Conservation (phyloP, 163 green algal genomes). For the Scenedesmus sp. region DNA sequence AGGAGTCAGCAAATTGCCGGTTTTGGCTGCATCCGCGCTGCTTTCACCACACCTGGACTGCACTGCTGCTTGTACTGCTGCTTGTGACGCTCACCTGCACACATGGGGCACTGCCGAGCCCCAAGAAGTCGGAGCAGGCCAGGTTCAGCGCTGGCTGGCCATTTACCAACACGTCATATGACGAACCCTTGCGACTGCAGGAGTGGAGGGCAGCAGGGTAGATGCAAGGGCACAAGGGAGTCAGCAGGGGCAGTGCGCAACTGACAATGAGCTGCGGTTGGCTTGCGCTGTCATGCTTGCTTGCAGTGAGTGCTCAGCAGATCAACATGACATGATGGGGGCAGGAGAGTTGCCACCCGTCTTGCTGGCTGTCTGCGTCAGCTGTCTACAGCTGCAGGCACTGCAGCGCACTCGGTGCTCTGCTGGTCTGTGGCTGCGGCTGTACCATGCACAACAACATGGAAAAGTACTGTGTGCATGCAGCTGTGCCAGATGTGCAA, state of each 20-base stretch:
- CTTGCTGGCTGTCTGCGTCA: too few relatives aligned
- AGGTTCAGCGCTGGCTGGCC: conserved; percentile 86
- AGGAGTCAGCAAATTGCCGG: neutral
- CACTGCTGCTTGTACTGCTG: neutral
- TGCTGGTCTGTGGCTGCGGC: neutral
- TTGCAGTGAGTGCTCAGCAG: too few relatives aligned
- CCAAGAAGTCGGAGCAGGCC: conserved; percentile 89
- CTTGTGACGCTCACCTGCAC: conserved; percentile 71
- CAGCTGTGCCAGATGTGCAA: neutral
- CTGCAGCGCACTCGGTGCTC: too few relatives aligned
- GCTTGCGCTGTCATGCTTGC: too few relatives aligned
- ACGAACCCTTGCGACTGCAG: conserved; percentile 59
- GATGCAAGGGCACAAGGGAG: neutral
- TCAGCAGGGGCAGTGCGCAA: conserved; percentile 70
- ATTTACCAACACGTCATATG: conserved; percentile 51
- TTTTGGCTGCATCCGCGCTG: neutral
- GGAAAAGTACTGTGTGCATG: neutral
- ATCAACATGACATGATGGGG: too few relatives aligned
- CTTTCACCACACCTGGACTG: neutral
- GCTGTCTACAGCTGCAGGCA: neutral
- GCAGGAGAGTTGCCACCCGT: too few relatives aligned
- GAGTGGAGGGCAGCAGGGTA: neutral
- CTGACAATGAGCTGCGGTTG: too few relatives aligned
- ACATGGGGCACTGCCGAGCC: conserved; percentile 72
- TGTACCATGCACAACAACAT: neutral